phyloP scores from a whole-genome alignment of 2,329 filamentous ascomycete species.

The Penicillium sp. region DNA sequence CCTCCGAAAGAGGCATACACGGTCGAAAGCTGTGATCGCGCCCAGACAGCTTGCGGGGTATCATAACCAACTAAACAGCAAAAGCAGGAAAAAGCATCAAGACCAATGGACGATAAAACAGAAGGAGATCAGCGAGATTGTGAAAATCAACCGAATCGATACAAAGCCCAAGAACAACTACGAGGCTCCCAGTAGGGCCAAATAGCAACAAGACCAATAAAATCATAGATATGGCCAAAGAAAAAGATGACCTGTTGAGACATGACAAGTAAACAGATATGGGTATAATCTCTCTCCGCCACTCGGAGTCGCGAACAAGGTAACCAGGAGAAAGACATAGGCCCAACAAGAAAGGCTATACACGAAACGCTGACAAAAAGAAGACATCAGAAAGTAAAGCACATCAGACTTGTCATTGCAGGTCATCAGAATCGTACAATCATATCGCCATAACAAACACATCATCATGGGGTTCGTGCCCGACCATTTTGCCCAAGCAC shows the following conservation, averaged over 20 bases:
- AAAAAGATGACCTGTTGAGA: conserved; percentile 18
- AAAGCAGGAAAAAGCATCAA: neutral
- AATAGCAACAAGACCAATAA: conserved; percentile 1
- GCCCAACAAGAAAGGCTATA: conserved; percentile 11
- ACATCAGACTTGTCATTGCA: conserved; percentile 24
- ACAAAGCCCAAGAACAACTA: conserved; percentile 2
- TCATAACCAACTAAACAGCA: conserved; percentile 7
- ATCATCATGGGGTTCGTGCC: neutral
- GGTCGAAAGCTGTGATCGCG: conserved; percentile 2
- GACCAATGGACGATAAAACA: neutral
- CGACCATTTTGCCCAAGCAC: conserved; percentile 9
- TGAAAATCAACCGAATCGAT: neutral
- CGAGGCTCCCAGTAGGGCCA: neutral
- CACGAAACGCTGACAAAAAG: conserved; percentile 13
- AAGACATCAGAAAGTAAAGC: conserved; percentile 12
- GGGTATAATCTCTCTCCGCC: conserved; percentile 22
- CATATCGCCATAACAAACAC: conserved; percentile 24
- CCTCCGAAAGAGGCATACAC: neutral
- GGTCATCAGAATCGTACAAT: conserved; percentile 33
- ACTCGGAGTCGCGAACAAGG: conserved; percentile 14
- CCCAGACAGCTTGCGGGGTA: conserved; percentile 6
- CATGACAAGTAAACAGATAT: conserved; percentile 18
- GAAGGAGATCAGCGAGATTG: neutral
- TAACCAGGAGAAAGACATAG: conserved; percentile 9
- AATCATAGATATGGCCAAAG: conserved; percentile 12